Percentiles rank a stretch among this genome's conserved stretches.
Conservation (phyloP, 345 rosid species). For the Corymbia maculata region DNA sequence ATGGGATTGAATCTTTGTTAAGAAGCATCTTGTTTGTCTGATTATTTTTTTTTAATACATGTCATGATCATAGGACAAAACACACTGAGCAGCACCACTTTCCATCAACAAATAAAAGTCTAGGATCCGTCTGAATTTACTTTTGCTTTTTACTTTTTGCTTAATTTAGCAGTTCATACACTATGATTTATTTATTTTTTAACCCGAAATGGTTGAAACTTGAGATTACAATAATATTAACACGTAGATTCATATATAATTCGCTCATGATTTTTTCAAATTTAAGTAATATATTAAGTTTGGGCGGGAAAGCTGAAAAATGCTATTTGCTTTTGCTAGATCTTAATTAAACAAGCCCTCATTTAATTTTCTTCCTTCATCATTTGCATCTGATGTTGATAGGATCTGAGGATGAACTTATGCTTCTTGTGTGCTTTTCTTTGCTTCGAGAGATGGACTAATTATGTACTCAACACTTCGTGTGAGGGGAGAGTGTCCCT, state of each 20-base stretch:
- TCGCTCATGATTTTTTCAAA: background rate
- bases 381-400: background rate
- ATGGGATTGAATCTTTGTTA: background rate
- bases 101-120: background rate
- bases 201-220: background rate
- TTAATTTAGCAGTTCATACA: background rate
- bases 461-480: background rate
- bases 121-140: background rate
- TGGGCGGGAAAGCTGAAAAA: background rate
- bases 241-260: background rate
- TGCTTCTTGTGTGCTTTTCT: background rate
- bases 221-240: background rate
- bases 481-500: background rate
- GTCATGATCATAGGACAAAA: background rate
- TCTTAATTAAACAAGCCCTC: background rate
- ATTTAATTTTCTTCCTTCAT: background rate
- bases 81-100: background rate
- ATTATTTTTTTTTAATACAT: background rate
- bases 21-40: background rate
- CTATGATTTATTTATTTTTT: background rate
- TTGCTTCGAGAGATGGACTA: background rate
- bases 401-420: background rate
- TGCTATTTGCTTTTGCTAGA: background rate
- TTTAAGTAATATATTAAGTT: background rate
- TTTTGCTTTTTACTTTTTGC: background rate